Conservation (phyloP, 768 basidiomycete genomes). For the Pisolithus tinctorius region DNA sequence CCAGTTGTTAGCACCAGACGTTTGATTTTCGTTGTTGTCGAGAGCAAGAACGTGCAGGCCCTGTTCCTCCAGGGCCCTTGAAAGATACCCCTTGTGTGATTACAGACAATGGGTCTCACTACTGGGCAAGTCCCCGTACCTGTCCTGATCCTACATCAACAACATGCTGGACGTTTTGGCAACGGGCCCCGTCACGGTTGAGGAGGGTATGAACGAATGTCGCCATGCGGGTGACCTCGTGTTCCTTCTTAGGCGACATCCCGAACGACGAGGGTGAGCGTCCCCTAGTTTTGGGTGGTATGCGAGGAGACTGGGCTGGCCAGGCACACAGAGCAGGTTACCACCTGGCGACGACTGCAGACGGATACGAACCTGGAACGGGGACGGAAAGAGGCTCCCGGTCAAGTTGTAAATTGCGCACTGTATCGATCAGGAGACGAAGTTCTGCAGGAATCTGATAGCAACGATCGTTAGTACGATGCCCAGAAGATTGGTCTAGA, state of each 20-base stretch:
- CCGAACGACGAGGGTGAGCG: constrained; percentile 27
- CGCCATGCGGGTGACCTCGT: constrained; percentile 64
- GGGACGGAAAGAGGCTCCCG: constrained; percentile 11
- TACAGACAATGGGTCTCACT: background rate
- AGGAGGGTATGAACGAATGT: constrained; percentile 39
- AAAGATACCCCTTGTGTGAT: constrained; percentile 50
- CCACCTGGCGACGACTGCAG: too few relatives aligned
- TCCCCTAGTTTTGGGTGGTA: background rate
- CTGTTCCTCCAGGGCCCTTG: constrained; percentile 37
- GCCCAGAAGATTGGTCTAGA: background rate
- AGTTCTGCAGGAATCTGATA: constrained; percentile 19
- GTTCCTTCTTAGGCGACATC: constrained; percentile 72
- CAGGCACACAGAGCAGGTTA: background rate
- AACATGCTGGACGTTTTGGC: constrained; percentile 32
- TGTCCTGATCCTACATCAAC: constrained; percentile 77
- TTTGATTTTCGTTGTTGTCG: constrained; percentile 55
- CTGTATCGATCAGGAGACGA: constrained; percentile 14
- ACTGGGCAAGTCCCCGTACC: constrained; percentile 13
- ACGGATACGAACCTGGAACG: constrained; percentile 2
- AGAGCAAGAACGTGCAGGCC: constrained; percentile 54
- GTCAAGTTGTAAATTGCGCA: constrained; percentile 21
- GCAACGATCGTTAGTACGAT: background rate
- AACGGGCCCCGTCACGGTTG: constrained; percentile 13
- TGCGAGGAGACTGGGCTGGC: background rate
- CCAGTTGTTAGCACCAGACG: constrained; percentile 48